Conservation (phyloP, 805 yeast species). For the Lachancea cidri region DNA sequence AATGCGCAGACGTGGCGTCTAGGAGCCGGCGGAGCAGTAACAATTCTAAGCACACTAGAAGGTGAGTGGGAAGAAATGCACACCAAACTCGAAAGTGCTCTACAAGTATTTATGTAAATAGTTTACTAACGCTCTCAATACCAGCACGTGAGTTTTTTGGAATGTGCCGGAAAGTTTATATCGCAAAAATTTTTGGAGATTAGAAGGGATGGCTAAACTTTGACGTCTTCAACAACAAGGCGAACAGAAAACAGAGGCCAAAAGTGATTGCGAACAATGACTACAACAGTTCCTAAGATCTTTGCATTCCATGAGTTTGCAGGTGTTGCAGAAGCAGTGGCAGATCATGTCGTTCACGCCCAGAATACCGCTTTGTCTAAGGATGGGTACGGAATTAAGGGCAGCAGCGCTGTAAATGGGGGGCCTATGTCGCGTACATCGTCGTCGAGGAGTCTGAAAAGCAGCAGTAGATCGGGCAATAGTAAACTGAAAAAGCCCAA, state of each 20-base stretch:
- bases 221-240: background rate
- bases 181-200: background rate
- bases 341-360: constrained; percentile 86
- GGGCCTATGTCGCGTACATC: constrained; percentile 7
- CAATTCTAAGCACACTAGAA: constrained; percentile 73
- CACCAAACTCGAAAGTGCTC: constrained; percentile 71
- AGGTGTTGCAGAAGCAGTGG: constrained; percentile 94
- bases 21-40: constrained; percentile 99
- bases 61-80: constrained; percentile 93
- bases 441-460: constrained; percentile 7
- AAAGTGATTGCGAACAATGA: constrained; percentile 43
- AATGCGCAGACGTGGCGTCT: constrained; percentile 60
- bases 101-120: constrained; percentile 51
- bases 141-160: background rate
- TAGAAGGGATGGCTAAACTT: background rate
- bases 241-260: background rate
- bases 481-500: constrained; percentile 47
- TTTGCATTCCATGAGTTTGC: constrained; percentile 87
- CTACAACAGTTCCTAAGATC: constrained; percentile 88
- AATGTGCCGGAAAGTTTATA: background rate
- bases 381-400: constrained; percentile 5
- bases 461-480: constrained; percentile 7
- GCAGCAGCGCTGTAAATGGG: constrained; percentile 10
- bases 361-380: constrained; percentile 53
- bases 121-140: background rate